These are phyloP conservation scores for Rhododendron griersonianum DNA, from an alignment of 148 eudicot species.

Conservation along the genomic window DNA sequence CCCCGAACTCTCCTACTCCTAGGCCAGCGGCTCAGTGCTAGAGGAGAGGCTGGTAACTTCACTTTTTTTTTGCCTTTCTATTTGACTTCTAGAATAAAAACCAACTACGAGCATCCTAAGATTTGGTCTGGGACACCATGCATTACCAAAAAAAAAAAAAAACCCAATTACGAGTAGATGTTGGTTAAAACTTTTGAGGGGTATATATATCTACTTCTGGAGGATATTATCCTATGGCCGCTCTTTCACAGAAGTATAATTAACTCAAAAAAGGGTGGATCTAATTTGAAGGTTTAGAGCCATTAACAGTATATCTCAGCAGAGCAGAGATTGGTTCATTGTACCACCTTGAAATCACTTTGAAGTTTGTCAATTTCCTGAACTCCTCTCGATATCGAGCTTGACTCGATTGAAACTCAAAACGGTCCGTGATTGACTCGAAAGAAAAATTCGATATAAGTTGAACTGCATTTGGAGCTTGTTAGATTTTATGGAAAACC, in stretches of 20 bases:
- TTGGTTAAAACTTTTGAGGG: background rate
- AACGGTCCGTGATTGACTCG: background rate
- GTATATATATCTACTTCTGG: background rate
- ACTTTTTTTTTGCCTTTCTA: background rate
- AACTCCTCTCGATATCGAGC: background rate
- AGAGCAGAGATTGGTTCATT: background rate
- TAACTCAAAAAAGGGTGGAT: background rate
- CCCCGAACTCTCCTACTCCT: background rate
- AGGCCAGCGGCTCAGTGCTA: background rate
- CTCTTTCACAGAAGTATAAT: background rate
- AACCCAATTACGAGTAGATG: background rate
- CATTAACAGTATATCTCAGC: background rate
- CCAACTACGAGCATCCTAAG: background rate
- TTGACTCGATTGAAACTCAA: background rate
- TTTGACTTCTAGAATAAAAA: background rate
- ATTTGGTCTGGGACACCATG: too few species aligned
- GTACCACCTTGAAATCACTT: background rate
- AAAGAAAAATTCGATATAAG: background rate
- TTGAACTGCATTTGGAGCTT: background rate
- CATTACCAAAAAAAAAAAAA: too few species aligned
- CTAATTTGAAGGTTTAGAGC: background rate
- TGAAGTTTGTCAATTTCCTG: background rate
- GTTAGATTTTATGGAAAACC: background rate
- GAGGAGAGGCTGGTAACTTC: background rate
- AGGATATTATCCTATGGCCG: background rate